Evolutionary conservation across 192 early-diverging fungal species (phyloP).

Genomic region (Linnemannia exigua): DNA sequence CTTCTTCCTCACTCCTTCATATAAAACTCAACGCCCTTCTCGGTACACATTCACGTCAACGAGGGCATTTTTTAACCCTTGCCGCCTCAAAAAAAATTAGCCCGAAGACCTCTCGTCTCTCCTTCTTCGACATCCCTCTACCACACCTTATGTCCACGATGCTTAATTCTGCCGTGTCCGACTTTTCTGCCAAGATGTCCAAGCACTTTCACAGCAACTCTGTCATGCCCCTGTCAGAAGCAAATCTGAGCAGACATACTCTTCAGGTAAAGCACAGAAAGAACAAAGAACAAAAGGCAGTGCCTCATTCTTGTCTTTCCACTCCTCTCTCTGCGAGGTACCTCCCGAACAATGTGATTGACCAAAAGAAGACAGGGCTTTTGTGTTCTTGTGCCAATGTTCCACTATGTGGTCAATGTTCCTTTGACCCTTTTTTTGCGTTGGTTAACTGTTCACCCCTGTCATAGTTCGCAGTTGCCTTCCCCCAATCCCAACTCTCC

Average conservation of each 20-base stretch:
- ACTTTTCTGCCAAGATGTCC: constrained; percentile 29
- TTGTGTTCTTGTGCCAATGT: constrained; percentile 4
- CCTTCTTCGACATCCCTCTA: background rate
- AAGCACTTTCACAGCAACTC: constrained; percentile 24
- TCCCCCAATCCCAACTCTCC: background rate
- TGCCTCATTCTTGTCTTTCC: too few species aligned
- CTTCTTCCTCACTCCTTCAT: too few species aligned
- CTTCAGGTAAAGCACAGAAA: too few species aligned
- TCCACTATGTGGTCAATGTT: background rate
- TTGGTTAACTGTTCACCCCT: background rate
- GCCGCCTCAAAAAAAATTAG: too few species aligned
- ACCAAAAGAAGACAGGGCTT: background rate
- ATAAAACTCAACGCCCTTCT: too few species aligned
- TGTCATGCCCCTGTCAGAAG: constrained; percentile 41
- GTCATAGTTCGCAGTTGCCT: background rate
- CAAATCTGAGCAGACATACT: constrained; percentile 49
- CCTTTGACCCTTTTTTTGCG: background rate
- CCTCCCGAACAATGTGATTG: background rate
- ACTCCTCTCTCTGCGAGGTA: background rate
- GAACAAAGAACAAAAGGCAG: background rate
- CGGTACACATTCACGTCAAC: background rate
- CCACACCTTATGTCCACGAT: background rate
- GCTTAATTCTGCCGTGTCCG: constrained; percentile 13
- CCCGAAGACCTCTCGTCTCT: background rate
- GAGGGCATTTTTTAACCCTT: too few species aligned